phyloP scores from a whole-genome alignment of 805 yeast genomes.

The Kuraishia ogatae region DNA sequence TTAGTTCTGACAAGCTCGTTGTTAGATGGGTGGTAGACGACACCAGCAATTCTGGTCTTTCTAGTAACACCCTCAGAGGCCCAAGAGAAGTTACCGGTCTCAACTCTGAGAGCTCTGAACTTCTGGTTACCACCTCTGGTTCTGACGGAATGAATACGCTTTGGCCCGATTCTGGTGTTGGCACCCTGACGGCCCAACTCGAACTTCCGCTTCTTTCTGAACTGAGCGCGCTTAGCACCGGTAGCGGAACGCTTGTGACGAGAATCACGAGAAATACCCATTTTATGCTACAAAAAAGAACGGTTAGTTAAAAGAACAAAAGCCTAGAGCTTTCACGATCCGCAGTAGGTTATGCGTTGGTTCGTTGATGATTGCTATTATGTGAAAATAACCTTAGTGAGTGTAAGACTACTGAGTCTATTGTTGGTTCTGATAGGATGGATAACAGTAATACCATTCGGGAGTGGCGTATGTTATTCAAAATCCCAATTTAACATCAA shows the following conservation, averaged over 20 bases:
- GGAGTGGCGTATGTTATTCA: too few species aligned
- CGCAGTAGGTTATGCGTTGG: not conserved
- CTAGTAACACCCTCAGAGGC: conserved; percentile 97
- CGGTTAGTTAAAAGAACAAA: conserved; percentile 1
- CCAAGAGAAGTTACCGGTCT: conserved; percentile 99
- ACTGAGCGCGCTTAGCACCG: conserved; percentile 99
- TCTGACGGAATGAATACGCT: conserved; percentile 99
- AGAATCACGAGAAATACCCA: conserved; percentile 99
- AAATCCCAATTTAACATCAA: too few species aligned
- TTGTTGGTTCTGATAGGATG: too few species aligned
- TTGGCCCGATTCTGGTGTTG: conserved; percentile 97
- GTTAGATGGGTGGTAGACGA: conserved; percentile 99
- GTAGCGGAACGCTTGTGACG: conserved; percentile 99
- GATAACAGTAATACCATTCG: too few species aligned
- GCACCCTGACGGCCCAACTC: conserved; percentile 99
- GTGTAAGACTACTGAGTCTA: too few species aligned
- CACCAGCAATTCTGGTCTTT: conserved; percentile 98
- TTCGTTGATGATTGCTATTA: not conserved
- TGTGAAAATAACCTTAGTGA: not conserved
- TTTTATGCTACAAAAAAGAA: conserved; percentile 23
- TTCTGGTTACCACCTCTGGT: conserved; percentile 99
- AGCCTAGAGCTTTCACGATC: not conserved
- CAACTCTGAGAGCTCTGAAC: conserved; percentile 99
- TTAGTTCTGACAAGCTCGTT: conserved; percentile 99
- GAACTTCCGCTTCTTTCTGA: conserved; percentile 99